A percentile compares a stretch with the other conserved stretches of the same genome.
Conservation (phyloP, 306 rosid genomes). For the Vigna nakashimae region DNA sequence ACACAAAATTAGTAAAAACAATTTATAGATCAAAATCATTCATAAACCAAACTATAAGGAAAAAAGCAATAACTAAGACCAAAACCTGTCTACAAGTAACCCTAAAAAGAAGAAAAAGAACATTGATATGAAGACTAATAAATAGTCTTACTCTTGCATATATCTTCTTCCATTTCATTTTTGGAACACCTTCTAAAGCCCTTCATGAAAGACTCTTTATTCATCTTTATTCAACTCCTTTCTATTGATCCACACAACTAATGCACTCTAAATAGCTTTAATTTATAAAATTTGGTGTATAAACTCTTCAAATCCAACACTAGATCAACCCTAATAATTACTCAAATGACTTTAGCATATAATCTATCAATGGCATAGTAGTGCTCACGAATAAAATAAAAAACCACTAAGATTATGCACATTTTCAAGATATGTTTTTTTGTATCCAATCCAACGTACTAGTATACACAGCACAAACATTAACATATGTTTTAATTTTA, state of each 20-base stretch:
- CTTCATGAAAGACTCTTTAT: neutral
- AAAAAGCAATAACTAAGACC: neutral
- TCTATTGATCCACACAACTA: neutral
- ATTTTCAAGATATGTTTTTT: neutral
- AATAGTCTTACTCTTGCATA: neutral
- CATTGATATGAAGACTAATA: neutral
- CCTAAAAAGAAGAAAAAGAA: neutral
- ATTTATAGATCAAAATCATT: neutral
- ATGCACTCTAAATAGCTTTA: neutral
- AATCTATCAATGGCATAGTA: neutral
- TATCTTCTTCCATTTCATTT: neutral
- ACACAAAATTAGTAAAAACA: neutral
- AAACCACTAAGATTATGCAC: neutral
- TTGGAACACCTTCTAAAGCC: neutral
- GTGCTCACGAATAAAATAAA: neutral
- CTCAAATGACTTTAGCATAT: neutral
- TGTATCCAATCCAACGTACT: neutral
- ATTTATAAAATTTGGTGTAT: neutral
- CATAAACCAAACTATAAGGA: neutral
- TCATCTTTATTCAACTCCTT: neutral
- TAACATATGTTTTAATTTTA: neutral
- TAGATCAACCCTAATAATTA: neutral
- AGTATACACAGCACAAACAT: neutral
- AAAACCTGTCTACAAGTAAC: neutral
- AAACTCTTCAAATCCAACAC: neutral